Percentiles rank a stretch among this genome's conserved stretches.
phyloP scores from a whole-genome alignment of 1,284 basidiomycete genomes.

The Mycena sp. region DNA sequence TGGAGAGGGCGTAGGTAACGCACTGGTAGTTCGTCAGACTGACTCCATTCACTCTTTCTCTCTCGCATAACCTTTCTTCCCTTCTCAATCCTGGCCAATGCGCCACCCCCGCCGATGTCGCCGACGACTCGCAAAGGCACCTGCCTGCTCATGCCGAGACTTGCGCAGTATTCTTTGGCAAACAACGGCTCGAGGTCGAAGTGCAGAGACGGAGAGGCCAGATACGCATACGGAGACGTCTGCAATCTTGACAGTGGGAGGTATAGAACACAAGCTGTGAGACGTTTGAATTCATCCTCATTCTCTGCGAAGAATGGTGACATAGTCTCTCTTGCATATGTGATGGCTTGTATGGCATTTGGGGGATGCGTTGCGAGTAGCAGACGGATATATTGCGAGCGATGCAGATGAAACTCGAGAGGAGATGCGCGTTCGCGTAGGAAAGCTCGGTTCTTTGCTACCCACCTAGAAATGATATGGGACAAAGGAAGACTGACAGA shows the following conservation, averaged over 20 bases:
- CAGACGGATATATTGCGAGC: conserved; percentile 84
- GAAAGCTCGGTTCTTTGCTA: conserved; percentile 70
- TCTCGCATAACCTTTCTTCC: conserved; percentile 93
- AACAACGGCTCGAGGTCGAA: conserved; percentile 85
- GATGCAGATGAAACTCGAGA: conserved; percentile 88
- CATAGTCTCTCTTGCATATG: conserved; percentile 79
- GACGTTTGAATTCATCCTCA: conserved; percentile 73
- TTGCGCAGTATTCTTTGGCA: conserved; percentile 89
- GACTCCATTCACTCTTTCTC: conserved; percentile 90
- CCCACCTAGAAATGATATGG: conserved; percentile 69
- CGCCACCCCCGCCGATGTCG: conserved; percentile 91
- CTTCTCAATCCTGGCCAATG: conserved; percentile 90
- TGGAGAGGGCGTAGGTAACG: conserved; percentile 37
- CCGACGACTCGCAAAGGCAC: conserved; percentile 88
- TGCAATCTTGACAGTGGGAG: conserved; percentile 71
- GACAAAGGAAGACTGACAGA: neutral
- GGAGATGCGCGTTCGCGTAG: conserved; percentile 76
- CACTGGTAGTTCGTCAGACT: conserved; percentile 91
- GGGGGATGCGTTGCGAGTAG: conserved; percentile 68
- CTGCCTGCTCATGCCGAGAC: conserved; percentile 87
- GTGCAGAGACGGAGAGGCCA: conserved; percentile 75
- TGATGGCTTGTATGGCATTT: conserved; percentile 66
- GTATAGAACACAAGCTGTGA: conserved; percentile 83
- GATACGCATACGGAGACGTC: conserved; percentile 78
- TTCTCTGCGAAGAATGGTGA: conserved; percentile 74